Evolutionary conservation across 2,329 filamentous ascomycete species (phyloP).

Genomic region (Coniochaeta sp.): DNA sequence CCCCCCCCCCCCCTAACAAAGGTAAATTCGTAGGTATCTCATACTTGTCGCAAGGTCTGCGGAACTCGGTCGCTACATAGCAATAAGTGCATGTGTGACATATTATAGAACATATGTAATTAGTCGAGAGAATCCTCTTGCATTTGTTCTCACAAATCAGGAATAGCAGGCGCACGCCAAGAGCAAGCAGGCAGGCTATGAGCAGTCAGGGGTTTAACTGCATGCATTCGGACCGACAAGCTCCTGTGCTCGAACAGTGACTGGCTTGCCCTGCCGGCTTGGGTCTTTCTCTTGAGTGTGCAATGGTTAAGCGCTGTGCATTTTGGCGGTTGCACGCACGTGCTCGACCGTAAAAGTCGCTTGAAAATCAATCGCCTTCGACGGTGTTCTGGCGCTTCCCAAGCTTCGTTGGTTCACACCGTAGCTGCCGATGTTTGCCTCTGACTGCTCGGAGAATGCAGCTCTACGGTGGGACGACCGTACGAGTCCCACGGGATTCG

Average conservation of each 20-base stretch:
- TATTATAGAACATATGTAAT: neutral
- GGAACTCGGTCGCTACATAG: too few relatives aligned
- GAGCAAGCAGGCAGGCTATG: neutral
- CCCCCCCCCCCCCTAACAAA: too few relatives aligned
- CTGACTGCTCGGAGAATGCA: neutral
- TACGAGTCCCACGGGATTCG: neutral
- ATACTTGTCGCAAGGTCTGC: too few relatives aligned
- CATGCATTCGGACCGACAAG: slow-evolving; percentile 19
- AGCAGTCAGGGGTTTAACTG: slow-evolving; percentile 8
- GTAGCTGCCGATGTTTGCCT: neutral
- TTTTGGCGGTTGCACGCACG: neutral
- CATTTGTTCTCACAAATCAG: neutral
- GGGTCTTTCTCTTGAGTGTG: neutral
- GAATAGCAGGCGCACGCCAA: neutral
- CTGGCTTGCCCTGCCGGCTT: neutral
- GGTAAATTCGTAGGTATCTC: too few relatives aligned
- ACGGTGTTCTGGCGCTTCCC: neutral
- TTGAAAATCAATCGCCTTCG: neutral
- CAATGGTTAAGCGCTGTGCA: neutral
- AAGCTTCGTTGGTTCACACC: neutral
- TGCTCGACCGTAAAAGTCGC: neutral
- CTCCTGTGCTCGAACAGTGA: slow-evolving; percentile 3
- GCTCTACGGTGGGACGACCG: neutral
- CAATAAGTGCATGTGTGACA: too few relatives aligned
- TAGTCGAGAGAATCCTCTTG: neutral